These are phyloP conservation scores for Pseudocohnilembus persalinus DNA, from an alignment of 169 alveolate species.

Conservation along the genomic window DNA sequence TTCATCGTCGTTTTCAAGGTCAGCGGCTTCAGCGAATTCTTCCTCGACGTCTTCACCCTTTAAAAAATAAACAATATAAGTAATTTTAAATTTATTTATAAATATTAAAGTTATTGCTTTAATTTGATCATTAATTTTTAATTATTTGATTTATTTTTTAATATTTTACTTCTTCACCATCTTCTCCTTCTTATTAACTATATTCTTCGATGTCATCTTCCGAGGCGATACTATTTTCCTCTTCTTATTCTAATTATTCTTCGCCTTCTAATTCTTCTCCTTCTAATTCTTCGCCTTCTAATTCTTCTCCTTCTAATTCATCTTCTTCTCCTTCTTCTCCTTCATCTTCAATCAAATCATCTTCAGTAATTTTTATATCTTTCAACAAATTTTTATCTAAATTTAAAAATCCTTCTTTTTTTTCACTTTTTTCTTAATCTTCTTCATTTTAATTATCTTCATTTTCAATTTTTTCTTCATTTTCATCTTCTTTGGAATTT, in stretches of 20 bases:
- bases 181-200: neutral
- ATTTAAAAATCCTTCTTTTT: slow-evolving; percentile 23
- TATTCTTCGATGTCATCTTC: slow-evolving; percentile 14
- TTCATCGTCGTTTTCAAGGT: slow-evolving; percentile 17
- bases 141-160: slow-evolving; percentile 18
- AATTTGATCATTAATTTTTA: too few relatives aligned
- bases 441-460: neutral
- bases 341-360: slow-evolving; percentile 42
- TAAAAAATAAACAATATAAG: too few relatives aligned
- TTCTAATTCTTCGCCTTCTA: slow-evolving; percentile 43
- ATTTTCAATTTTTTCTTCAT: slow-evolving; percentile 20
- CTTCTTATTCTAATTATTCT: neutral
- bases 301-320: slow-evolving; percentile 37
- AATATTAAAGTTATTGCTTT: neutral
- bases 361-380: slow-evolving; percentile 37
- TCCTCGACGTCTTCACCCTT: too few relatives aligned
- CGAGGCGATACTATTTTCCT: neutral
- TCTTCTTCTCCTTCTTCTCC: slow-evolving; percentile 43
- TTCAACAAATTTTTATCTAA: slow-evolving; percentile 32
- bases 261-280: slow-evolving; percentile 22
- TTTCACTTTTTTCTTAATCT: neutral
- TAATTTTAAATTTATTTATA: too few relatives aligned
- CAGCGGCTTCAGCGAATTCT: slow-evolving; percentile 33
- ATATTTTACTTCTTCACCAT: neutral
- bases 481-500: neutral